Base-by-base conservation (phyloP, 1,139 yeast species). In the Suhomyces panamericanus region DNA sequence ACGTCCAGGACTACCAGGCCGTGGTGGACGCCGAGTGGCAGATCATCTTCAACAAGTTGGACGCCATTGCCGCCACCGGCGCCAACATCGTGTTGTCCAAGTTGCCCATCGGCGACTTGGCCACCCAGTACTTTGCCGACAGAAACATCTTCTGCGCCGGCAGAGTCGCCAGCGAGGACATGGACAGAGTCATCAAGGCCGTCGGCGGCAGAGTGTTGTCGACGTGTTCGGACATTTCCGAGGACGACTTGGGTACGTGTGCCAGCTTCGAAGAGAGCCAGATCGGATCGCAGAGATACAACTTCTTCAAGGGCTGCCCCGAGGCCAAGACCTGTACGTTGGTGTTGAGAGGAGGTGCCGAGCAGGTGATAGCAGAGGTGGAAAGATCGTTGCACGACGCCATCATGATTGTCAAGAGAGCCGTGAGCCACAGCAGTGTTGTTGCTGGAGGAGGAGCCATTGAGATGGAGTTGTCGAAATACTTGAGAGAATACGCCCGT, bases 401-500 rank as follows among this genome's bases (percentile, higher is more conserved):
- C 42, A 90, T 93, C 42, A 93, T 93, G 99, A 90, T 95, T 66
- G 98, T 93, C 40, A 91, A 91, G 71, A 80, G 99, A 59, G 96
- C 98, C 1, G 83, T 93, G 39, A 85, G 87, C 61, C 93, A 90
- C 63, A 86, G 82, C 59, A 73, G 81, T 30, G 83, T 95, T 53
- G 99, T 93, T 49, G 98, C 96, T 13, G 99, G 99, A 48, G 99
- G 99, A 53, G 99, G 99, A 51, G 99, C 99, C 38, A 87, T 91
- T 53, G 99, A 93, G 67, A 95, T 93, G 99, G 98, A 93, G 64
- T 64, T 95, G 40, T 90, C 98, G 35, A 88, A 83, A 63, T 81
- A 86, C 63, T 77, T 95, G 56, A 81, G 99, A 59, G 97, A 89
- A 56, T 81, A 83, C 60, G 85, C 97, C 16, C 84, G 85, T 60